phyloP scores from a whole-genome alignment of 2,329 filamentous ascomycete genomes.

The Hymenoscyphus fructigenus region DNA sequence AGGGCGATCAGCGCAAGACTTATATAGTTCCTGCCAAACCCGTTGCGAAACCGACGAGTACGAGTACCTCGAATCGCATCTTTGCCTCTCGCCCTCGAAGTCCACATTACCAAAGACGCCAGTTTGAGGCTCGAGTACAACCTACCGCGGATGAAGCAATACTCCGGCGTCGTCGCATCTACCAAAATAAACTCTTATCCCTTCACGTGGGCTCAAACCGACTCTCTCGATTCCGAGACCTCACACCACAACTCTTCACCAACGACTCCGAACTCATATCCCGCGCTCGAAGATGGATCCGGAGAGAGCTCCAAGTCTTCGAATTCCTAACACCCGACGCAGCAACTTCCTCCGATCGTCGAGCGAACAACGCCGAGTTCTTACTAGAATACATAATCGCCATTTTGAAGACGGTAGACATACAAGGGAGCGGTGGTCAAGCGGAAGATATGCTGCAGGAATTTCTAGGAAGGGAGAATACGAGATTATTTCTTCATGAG shows the following conservation, averaged over 20 bases:
- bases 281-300: conserved; percentile 76
- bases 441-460: conserved; percentile 78
- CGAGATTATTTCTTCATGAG: conserved; percentile 80
- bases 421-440: conserved; percentile 74
- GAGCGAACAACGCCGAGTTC: conserved; percentile 75
- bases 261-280: conserved; percentile 67
- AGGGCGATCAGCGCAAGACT: conserved; percentile 53
- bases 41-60: conserved; percentile 12
- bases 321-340: conserved; percentile 57
- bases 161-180: conserved; percentile 67
- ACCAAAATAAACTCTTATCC: conserved; percentile 70
- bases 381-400: conserved; percentile 83
- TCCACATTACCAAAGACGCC: conserved; percentile 19
- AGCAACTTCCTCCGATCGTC: conserved; percentile 37
- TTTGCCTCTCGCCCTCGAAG: conserved; percentile 21
- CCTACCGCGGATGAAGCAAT: conserved; percentile 31
- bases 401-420: conserved; percentile 78
- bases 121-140: conserved; percentile 9
- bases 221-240: conserved; percentile 71
- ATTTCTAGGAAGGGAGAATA: conserved; percentile 72
- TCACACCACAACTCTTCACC: conserved; percentile 67
- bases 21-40: conserved; percentile 50
- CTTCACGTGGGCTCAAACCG: conserved; percentile 80
- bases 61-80: conserved; percentile 12
- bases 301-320: conserved; percentile 83